Evolutionary conservation across 495 filamentous ascomycete species (phyloP).

Genomic region (Talaromyces proteolyticus): DNA sequence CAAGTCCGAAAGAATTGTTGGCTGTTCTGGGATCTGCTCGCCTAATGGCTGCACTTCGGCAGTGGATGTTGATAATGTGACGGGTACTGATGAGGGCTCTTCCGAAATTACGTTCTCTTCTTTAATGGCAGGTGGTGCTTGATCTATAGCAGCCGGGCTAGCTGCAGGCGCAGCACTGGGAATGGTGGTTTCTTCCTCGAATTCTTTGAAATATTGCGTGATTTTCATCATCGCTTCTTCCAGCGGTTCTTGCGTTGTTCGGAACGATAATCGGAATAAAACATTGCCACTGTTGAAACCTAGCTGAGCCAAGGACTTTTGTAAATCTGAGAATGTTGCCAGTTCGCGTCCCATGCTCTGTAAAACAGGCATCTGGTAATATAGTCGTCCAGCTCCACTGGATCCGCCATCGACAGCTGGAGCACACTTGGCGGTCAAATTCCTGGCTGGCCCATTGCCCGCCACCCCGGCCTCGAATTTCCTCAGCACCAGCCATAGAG

Average conservation of each 20-base stretch:
- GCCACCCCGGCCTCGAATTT: slow-evolving; percentile 73
- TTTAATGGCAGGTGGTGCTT: slow-evolving; percentile 7
- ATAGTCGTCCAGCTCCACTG: slow-evolving; percentile 65
- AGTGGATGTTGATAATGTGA: slow-evolving; percentile 11
- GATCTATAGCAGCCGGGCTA: neutral
- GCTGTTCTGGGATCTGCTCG: slow-evolving; percentile 11
- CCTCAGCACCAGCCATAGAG: slow-evolving; percentile 80
- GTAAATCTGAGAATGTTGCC: slow-evolving; percentile 68
- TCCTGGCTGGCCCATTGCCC: slow-evolving; percentile 47
- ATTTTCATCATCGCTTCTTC: slow-evolving; percentile 85
- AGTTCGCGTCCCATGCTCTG: slow-evolving; percentile 75
- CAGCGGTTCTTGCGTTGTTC: slow-evolving; percentile 66
- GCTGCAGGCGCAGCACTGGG: neutral
- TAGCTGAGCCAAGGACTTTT: slow-evolving; percentile 81
- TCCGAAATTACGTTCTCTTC: slow-evolving; percentile 5
- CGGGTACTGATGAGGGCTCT: slow-evolving; percentile 3
- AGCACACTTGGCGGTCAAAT: slow-evolving; percentile 74
- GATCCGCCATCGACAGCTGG: slow-evolving; percentile 47
- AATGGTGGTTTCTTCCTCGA: slow-evolving; percentile 22
- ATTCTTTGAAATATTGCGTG: slow-evolving; percentile 55
- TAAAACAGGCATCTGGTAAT: slow-evolving; percentile 82
- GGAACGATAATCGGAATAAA: slow-evolving; percentile 71
- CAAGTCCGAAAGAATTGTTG: slow-evolving; percentile 11
- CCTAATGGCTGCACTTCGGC: slow-evolving; percentile 15
- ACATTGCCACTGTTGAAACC: slow-evolving; percentile 79